phyloP scores from a whole-genome alignment of 805 yeast genomes.

The Starmerella geochares region DNA sequence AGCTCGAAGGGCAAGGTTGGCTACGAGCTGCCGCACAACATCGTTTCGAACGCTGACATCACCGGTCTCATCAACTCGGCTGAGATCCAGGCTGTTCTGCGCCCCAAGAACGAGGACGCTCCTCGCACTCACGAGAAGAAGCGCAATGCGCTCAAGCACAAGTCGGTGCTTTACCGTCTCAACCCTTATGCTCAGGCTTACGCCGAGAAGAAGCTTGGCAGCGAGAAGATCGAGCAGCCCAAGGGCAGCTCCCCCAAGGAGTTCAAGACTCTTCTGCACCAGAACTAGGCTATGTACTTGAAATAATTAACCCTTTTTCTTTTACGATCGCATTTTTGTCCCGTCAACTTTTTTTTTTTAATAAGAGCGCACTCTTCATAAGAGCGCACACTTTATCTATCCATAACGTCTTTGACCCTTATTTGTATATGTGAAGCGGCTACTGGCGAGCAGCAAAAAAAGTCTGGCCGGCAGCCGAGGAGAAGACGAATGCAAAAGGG shows the following conservation, averaged over 20 bases:
- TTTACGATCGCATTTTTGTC: not conserved
- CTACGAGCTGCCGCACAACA: slow-evolving; percentile 88
- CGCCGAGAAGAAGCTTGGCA: slow-evolving; percentile 82
- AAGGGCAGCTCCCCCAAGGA: slow-evolving; percentile 34
- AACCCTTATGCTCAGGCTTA: slow-evolving; percentile 99
- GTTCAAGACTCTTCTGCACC: slow-evolving; percentile 29
- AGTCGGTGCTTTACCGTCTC: slow-evolving; percentile 92
- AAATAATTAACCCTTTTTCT: not conserved
- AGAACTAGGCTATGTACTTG: slow-evolving; percentile 24
- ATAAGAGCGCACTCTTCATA: too few species aligned
- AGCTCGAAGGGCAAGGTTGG: slow-evolving; percentile 86
- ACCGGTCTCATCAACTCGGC: slow-evolving; percentile 97
- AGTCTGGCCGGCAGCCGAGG: too few species aligned
- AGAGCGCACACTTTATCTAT: too few species aligned
- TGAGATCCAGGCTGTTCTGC: slow-evolving; percentile 94
- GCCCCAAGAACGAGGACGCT: slow-evolving; percentile 82
- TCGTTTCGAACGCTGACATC: slow-evolving; percentile 90
- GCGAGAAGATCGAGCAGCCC: slow-evolving; percentile 59
- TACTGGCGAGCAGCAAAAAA: too few species aligned
- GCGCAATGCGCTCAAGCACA: slow-evolving; percentile 99
- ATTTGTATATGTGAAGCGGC: too few species aligned
- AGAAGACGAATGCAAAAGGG: too few species aligned
- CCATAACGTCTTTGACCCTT: too few species aligned
- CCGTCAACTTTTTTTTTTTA: too few species aligned
- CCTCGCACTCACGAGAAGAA: slow-evolving; percentile 92